These are phyloP conservation scores for Epichloe festucae DNA, from an alignment of 2,329 filamentous ascomycete species.

Conservation along the genomic window DNA sequence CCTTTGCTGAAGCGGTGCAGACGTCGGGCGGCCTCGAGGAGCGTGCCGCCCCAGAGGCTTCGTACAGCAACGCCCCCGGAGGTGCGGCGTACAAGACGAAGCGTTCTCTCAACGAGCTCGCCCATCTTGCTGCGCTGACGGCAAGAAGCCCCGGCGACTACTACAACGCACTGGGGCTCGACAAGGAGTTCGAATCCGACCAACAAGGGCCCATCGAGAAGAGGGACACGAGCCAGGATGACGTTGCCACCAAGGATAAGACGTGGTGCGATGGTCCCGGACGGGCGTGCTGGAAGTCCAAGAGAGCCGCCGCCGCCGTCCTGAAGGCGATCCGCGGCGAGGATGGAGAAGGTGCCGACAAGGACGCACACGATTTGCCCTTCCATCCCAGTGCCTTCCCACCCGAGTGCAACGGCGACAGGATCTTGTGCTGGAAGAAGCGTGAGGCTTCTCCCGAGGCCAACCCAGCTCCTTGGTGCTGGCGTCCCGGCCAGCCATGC, in stretches of 20 bases:
- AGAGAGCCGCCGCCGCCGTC: slow-evolving; percentile 24
- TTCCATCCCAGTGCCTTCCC: slow-evolving; percentile 18
- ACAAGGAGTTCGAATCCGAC: slow-evolving; percentile 12
- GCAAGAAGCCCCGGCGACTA: slow-evolving; percentile 17
- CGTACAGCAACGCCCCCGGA: slow-evolving; percentile 21
- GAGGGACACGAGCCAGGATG: slow-evolving; percentile 2
- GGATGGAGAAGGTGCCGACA: slow-evolving; percentile 2
- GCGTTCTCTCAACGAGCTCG: slow-evolving; percentile 26
- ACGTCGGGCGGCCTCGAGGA: slow-evolving; percentile 13
- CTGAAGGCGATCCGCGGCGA: slow-evolving; percentile 15
- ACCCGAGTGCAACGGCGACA: slow-evolving; percentile 2
- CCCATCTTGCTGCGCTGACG: slow-evolving; percentile 21
- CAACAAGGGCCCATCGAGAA: slow-evolving; percentile 7
- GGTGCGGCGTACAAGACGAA: slow-evolving; percentile 25
- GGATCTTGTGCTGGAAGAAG: slow-evolving; percentile 6
- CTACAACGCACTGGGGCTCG: slow-evolving; percentile 20
- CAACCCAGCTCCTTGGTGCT: slow-evolving; percentile 19
- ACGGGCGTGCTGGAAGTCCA: slow-evolving; percentile 23
- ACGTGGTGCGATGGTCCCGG: slow-evolving; percentile 3
- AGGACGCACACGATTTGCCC: slow-evolving; percentile 12
- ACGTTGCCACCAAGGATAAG: slow-evolving; percentile 15
- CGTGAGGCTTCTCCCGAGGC: slow-evolving; percentile 10
- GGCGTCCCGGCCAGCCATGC: slow-evolving; percentile 27
- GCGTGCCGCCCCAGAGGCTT: slow-evolving; percentile 14
- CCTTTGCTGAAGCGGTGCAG: slow-evolving; percentile 12